Evolutionary conservation across 2,329 filamentous ascomycete genomes (phyloP), one percentile per base, ranked within the genome.

Genomic region (Penicillium expansum): DNA sequence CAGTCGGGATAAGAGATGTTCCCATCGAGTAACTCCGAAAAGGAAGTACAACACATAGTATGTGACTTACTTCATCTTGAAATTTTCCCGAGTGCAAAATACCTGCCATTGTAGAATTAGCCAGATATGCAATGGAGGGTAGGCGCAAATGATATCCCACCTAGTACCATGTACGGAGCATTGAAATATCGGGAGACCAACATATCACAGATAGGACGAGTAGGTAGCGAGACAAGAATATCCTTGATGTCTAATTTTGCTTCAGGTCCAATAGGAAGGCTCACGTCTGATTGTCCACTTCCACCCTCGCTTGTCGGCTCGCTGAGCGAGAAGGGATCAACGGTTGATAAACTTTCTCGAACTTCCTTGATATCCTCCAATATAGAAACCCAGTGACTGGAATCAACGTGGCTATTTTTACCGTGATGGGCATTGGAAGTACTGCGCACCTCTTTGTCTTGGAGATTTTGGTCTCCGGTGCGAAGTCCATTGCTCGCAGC

Each of bases 11-110:
- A 20, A 29, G n/a, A 14, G 18, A 32, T 16, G 11, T 8, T n/a
- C 20, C 20, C 14, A 27, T 27, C 14, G 5, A n/a, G 9, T 27
- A 43, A 11, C 20, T 16, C 8, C 20, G 7, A 41, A 41, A 22
- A 14, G 14, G 22, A 43, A 11, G 24, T 22, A 14, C 13, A 29
- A 29, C 9, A 44, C 16, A 29, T 13, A 44, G 27, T 39, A 27
- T 11, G 38, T 38, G 8, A 41, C 56, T 38, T 16, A 59, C 60
- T 32, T 62, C 60, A 7, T 32, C 51, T 9, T 51, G 52, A 27
- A 62, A 62, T 16, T 59, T 55, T 10, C 55, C 60, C 37, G 52
- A 58, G 35, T 62, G 60, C 9, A 62, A 53, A 20, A 61, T 56
- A 11, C 52, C 57, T 61, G 14, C 11, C 16, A 32, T 14, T 18